Percentiles rank a stretch among this genome's conserved stretches.
Evolutionary conservation across 192 early-diverging fungal species (phyloP).

Genomic region (Entomortierella beljakovae): DNA sequence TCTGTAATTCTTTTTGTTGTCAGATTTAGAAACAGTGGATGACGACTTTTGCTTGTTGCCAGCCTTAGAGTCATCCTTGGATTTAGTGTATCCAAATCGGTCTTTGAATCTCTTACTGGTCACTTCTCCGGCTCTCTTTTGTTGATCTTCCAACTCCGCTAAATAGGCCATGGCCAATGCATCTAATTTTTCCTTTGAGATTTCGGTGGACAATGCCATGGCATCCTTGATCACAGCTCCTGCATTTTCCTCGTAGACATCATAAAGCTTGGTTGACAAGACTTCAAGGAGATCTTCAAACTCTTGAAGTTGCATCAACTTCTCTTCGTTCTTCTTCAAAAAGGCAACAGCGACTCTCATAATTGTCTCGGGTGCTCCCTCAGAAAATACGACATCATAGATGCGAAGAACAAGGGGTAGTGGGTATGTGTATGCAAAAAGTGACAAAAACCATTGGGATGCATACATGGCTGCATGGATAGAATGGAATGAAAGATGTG

Average conservation of each 20-base stretch:
- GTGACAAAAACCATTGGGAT: conserved; percentile 96
- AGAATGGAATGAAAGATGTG: conserved; percentile 79
- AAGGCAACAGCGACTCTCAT: conserved; percentile 92
- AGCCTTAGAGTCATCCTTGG: conserved; percentile 14
- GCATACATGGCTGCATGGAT: conserved; percentile 92
- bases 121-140: conserved; percentile 62
- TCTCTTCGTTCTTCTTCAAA: conserved; percentile 82
- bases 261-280: conserved; percentile 87
- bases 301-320: conserved; percentile 71
- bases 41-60: conserved; percentile 10
- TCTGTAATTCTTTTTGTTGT: conserved; percentile 31
- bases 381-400: conserved; percentile 92
- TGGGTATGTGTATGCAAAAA: conserved; percentile 98
- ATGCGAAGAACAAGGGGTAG: conserved; percentile 89
- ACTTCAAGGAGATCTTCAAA: conserved; percentile 89
- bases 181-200: conserved; percentile 81
- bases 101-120: conserved; percentile 60
- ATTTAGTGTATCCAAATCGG: conserved; percentile 46
- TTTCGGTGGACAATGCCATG: conserved; percentile 71
- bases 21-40: neutral
- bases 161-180: conserved; percentile 71
- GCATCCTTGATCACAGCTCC: conserved; percentile 84
- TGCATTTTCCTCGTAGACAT: conserved; percentile 72
- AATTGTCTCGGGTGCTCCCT: conserved; percentile 90
- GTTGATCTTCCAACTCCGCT: conserved; percentile 63